Evolutionary conservation across 1,284 basidiomycete species (phyloP).

Genomic region (Cryptococcus sp.): DNA sequence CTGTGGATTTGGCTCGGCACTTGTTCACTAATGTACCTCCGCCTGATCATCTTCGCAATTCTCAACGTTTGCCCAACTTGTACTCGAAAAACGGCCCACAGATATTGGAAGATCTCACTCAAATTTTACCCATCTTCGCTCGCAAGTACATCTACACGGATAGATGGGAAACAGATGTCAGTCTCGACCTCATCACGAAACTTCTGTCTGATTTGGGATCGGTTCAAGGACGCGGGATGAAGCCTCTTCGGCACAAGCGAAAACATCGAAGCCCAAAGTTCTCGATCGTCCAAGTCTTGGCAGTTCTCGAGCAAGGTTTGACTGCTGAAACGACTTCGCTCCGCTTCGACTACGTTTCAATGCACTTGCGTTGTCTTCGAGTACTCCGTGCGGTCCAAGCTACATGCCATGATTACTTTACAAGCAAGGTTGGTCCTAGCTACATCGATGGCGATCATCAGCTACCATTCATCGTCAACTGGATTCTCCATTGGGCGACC

Average conservation of each 20-base stretch:
- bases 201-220: slow-evolving; percentile 9
- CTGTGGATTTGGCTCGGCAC: background rate
- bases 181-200: slow-evolving; percentile 6
- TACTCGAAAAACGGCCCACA: slow-evolving; percentile 2
- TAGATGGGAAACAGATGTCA: background rate
- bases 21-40: background rate
- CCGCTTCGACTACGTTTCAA: slow-evolving; percentile 22
- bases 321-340: slow-evolving; percentile 16
- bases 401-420: slow-evolving; percentile 6
- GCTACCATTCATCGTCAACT: slow-evolving; percentile 2
- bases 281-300: slow-evolving; percentile 17
- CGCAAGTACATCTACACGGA: slow-evolving; percentile 4
- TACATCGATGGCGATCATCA: slow-evolving; percentile 9
- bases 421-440: background rate
- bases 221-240: background rate
- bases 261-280: slow-evolving; percentile 18
- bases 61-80: background rate
- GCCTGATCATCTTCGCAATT: background rate
- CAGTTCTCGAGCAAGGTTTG: slow-evolving; percentile 20
- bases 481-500: slow-evolving; percentile 8
- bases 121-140: slow-evolving; percentile 17
- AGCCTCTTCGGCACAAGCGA: slow-evolving; percentile 1
- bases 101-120: slow-evolving; percentile 12
- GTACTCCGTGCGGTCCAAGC: slow-evolving; percentile 11
- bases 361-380: slow-evolving; percentile 18